Conservation (phyloP, 331 rosid genomes). For the Malus hybrid region DNA sequence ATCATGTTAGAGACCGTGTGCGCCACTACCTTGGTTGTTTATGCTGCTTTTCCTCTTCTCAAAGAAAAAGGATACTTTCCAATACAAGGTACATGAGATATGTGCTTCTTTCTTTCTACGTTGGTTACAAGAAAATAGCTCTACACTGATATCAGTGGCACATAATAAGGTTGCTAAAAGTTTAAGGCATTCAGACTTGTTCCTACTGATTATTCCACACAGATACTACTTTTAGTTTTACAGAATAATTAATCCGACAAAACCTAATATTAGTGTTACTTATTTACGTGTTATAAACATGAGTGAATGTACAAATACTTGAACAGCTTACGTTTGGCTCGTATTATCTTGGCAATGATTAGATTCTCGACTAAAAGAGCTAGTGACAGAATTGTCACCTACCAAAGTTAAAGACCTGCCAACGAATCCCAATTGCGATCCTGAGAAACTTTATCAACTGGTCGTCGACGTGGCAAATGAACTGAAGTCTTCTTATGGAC, state of each 20-base stretch:
- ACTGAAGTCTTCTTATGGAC: slow-evolving; percentile 20
- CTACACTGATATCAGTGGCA: too few species aligned
- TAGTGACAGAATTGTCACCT: slow-evolving; percentile 30
- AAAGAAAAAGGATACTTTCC: slow-evolving; percentile 23
- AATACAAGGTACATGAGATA: slow-evolving; percentile 15
- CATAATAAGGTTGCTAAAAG: too few species aligned
- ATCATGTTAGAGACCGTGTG: slow-evolving; percentile 27
- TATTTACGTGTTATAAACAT: too few species aligned
- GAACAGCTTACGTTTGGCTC: background rate
- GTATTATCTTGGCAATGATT: too few species aligned
- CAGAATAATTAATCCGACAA: too few species aligned
- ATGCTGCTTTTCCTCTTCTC: slow-evolving; percentile 13
- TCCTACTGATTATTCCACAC: too few species aligned
- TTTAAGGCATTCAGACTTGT: too few species aligned
- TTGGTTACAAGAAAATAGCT: too few species aligned
- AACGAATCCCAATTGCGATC: background rate
- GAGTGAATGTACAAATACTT: too few species aligned
- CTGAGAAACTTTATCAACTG: slow-evolving; percentile 14
- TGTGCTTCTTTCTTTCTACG: background rate
- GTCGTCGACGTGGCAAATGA: slow-evolving; percentile 6
- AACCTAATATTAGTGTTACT: too few species aligned
- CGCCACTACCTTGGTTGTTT: slow-evolving; percentile 16
- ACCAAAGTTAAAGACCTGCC: slow-evolving; percentile 42
- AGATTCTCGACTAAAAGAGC: slow-evolving; percentile 31
- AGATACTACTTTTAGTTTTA: too few species aligned